Evolutionary conservation across 2,329 filamentous ascomycete genomes (phyloP), one percentile per base, ranked within the genome.

Genomic region (Cladosporium cucumerinum): DNA sequence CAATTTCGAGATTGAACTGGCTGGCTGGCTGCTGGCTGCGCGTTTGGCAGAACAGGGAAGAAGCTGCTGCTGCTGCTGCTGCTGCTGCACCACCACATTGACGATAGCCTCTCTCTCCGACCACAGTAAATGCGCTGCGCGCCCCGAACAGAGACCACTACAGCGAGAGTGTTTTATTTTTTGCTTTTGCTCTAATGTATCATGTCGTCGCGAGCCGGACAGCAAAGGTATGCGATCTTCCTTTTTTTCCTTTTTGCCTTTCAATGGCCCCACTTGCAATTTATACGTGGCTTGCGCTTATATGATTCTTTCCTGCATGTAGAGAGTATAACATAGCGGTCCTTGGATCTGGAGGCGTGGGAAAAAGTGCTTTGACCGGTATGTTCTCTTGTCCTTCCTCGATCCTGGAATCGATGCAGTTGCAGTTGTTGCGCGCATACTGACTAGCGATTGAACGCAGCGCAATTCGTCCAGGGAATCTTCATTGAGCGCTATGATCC

Each of bases 361-460:
- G 92, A 68, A 96, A 96, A 80, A 96, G 92, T 78, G 96, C 92
- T 83, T 82, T 96, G 72, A 96, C 92, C 78, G 91, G 92, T 95
- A 82, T 64, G 72, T 65, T 11, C 26, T 51, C 36, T 46, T n/a
- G 10, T 43, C 21, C 57, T 36, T 58, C 21, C 46, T 54, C 18
- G 54, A 48, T n/a, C 18, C 36, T 43, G 7, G 16, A n/a, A 30
- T 14, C 32, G 16, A 8, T 28, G 8, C 10, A 14, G 11, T 32
- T 28, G 51, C n/a, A n/a, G 7, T 36, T 57, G 7, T 49, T 43
- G 23, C 11, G 28, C n/a, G 30, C 61, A 51, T 65, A 67, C 55
- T 58, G 25, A 58, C 55, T 2, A 46, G 6, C 18, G 23, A 36
- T 46, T n/a, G 69, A 71, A 69, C 12, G 73, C 73, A 92, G 92